Evolutionary conservation across 495 filamentous ascomycete species (phyloP).

Genomic region (Podospora pseudocomata): DNA sequence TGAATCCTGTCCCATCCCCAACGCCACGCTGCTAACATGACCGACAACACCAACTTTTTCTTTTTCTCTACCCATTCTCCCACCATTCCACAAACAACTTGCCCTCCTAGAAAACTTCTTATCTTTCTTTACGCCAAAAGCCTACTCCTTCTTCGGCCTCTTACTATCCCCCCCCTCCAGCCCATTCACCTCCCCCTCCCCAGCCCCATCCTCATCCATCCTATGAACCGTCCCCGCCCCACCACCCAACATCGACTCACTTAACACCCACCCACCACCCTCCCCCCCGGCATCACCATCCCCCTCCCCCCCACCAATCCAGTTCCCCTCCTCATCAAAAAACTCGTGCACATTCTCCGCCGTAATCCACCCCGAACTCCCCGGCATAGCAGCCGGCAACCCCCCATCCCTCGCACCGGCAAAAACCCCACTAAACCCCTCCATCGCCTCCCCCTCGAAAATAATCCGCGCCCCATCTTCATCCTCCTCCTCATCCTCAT

Average conservation of each 20-base stretch:
- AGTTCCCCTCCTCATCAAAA: constrained; percentile 55
- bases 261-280: constrained; percentile 30
- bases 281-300: constrained; percentile 27
- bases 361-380: constrained; percentile 93
- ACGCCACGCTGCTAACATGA: neutral
- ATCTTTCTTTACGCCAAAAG: neutral
- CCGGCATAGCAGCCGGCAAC: constrained; percentile 72
- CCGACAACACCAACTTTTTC: neutral
- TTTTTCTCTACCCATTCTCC: neutral
- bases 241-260: constrained; percentile 31
- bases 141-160: neutral
- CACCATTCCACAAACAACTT: no score
- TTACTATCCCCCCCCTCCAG: constrained; percentile 23
- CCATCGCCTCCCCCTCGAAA: constrained; percentile 53
- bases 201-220: constrained; percentile 37
- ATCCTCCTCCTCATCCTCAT: constrained; percentile 51
- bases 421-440: constrained; percentile 47
- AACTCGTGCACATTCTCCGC: constrained; percentile 88
- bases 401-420: constrained; percentile 46
- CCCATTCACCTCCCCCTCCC: constrained; percentile 30
- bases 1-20: neutral
- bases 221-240: constrained; percentile 42
- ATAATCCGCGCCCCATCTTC: constrained; percentile 51
- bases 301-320: constrained; percentile 40
- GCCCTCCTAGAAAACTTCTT: no score